Percentiles rank a stretch among this genome's conserved stretches.
Evolutionary conservation across 169 alveolate genomes (phyloP).

Genomic region (Pseudocohnilembus persalinus): DNA sequence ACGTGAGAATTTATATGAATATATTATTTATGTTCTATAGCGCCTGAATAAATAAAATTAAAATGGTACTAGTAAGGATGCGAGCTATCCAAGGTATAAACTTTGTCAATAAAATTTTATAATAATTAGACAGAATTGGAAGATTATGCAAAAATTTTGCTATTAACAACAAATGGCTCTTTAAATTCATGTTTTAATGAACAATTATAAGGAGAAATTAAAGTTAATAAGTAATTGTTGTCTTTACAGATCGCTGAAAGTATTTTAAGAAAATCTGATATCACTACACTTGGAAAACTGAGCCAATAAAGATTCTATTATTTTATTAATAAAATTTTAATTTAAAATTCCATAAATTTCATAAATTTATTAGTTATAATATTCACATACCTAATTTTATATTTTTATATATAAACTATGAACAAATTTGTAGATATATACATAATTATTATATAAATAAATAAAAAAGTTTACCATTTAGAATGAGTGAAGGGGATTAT

Average conservation of each 20-base stretch:
- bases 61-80: too few species aligned
- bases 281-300: not conserved
- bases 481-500: not conserved
- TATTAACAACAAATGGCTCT: not conserved
- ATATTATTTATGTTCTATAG: too few species aligned
- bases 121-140: not conserved
- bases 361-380: too few species aligned
- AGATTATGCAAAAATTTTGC: not conserved
- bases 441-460: not conserved
- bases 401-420: too few species aligned
- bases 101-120: not conserved
- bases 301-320: not conserved
- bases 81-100: too few species aligned
- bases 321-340: too few species aligned
- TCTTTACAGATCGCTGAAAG: not conserved
- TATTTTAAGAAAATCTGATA: not conserved
- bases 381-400: too few species aligned
- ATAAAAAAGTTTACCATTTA: not conserved
- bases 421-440: not conserved
- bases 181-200: not conserved
- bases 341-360: too few species aligned
- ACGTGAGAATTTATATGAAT: too few species aligned
- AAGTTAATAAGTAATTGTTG: too few species aligned
- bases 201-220: not conserved
- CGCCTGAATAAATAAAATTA: too few species aligned